Base-by-base conservation (phyloP, 441 rosid genomes). In the Populus trichocarpa region DNA sequence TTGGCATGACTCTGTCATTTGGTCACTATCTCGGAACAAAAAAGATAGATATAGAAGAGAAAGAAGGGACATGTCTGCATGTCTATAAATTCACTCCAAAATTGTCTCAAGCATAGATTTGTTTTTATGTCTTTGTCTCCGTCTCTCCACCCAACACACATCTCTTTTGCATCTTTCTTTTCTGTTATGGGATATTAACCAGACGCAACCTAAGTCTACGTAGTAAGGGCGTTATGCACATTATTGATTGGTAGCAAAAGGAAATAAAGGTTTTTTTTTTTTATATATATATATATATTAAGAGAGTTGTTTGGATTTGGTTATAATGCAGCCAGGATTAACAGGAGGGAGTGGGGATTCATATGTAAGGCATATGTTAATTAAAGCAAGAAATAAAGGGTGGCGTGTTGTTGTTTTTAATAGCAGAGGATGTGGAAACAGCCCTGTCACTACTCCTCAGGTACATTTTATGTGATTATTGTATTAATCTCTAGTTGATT, bases 381-480 rank as follows among this genome's bases (percentile, higher is more conserved):
- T 83, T 67, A 84, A 83, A 82, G 97, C 98, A 5, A 78, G 77
- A 77, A 87, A 83, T 76, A 90, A 85, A 79, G 93, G 92, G 7
- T 95, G 96, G 94, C 93, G 97, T 26, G 90, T 87, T n/a, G 95
- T 95, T 14, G 97, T 93, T 73, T 95, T 92, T 70, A 95, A 93
- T 82, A 92, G 97, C 82, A 84, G 99, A 46, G 97, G 97, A 2
- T 93, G 99, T 79, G 98, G 90, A 71, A 77, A 87, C 76, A 90
- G 95, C 83, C 97, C 97, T 74, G 95, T 93, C 4, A 92, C 94
- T 10, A 90, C 97, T 76, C 91, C 97, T 84, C 95, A 89, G 94
- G 99, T 92, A 77, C 57, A 36, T 30, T 30, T 3, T 30, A 30
- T 30, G 32, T 30, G 32, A 30, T 30, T 30, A 30, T 30, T 30